Evolutionary conservation across 257 asterid species (phyloP).

Genomic region (Striga asiatica): DNA sequence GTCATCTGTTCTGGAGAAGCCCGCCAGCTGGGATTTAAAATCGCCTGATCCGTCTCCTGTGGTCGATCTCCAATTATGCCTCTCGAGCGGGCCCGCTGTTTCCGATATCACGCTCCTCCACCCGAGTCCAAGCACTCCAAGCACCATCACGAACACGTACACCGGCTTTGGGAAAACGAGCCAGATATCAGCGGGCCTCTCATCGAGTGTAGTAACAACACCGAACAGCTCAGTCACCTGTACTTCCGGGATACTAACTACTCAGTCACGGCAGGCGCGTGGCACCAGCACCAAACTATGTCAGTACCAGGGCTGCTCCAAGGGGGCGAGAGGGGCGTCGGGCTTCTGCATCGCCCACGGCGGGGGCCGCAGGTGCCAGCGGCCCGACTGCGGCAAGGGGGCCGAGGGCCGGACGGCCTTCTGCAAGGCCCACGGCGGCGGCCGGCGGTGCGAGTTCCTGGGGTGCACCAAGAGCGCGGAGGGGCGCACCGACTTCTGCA

Average conservation of each 20-base stretch:
- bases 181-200: slow-evolving; percentile 50
- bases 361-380: slow-evolving; percentile 93
- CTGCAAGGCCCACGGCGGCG: slow-evolving; percentile 98
- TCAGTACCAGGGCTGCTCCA: slow-evolving; percentile 70
- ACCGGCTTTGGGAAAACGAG: slow-evolving; percentile 22
- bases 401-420: slow-evolving; percentile 96
- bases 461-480: slow-evolving; percentile 96
- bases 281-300: slow-evolving; percentile 60
- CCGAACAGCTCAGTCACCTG: slow-evolving; percentile 95
- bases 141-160: slow-evolving; percentile 19
- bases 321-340: slow-evolving; percentile 96
- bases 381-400: slow-evolving; percentile 73
- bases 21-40: slow-evolving; percentile 29
- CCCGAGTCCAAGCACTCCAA: slow-evolving; percentile 29
- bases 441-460: slow-evolving; percentile 71
- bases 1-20: slow-evolving; percentile 32
- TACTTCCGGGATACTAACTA: slow-evolving; percentile 66
- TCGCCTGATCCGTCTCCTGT: no score
- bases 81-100: slow-evolving; percentile 51
- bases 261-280: slow-evolving; percentile 54
- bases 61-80: slow-evolving; percentile 75
- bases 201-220: slow-evolving; percentile 40
- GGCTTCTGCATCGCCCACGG: slow-evolving; percentile 93
- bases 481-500: slow-evolving; percentile 84
- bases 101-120: slow-evolving; percentile 54